A percentile compares a stretch with the other conserved stretches of the same genome.
These are phyloP conservation scores for Vitis riparia DNA, from an alignment of 164 flowering plant genomes.

Conservation along the genomic window DNA sequence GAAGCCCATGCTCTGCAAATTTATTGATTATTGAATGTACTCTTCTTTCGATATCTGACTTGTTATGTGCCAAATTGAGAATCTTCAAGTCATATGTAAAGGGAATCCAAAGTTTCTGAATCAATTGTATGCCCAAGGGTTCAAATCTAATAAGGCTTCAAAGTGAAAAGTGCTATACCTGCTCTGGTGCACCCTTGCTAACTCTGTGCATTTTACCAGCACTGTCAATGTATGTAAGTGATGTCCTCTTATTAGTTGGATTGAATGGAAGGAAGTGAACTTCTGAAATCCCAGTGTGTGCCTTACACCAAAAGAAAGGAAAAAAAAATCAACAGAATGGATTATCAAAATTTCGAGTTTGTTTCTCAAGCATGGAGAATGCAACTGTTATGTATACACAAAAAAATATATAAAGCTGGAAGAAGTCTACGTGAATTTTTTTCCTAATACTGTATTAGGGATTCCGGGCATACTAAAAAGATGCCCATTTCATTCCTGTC, in stretches of 20 bases:
- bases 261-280: conserved; percentile 40
- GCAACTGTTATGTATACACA: too few species aligned
- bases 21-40: conserved; percentile 18
- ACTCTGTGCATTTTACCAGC: conserved; percentile 33
- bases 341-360: too few species aligned
- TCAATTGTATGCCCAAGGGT: not conserved
- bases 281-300: conserved; percentile 26
- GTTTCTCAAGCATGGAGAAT: too few species aligned
- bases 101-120: not conserved
- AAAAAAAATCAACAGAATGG: too few species aligned
- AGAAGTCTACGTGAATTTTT: too few species aligned
- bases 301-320: not conserved
- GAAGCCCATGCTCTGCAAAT: conserved; percentile 21
- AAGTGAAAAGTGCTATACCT: conserved; percentile 11
- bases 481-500: too few species aligned
- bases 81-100: conserved; percentile 3
- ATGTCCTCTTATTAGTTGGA: conserved; percentile 35
- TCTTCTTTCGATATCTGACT: conserved; percentile 10
- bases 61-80: conserved; percentile 16
- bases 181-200: conserved; percentile 45
- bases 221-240: conserved; percentile 29
- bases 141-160: not conserved
- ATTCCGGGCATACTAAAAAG: too few species aligned
- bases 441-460: too few species aligned
- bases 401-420: too few species aligned